phyloP scores from a whole-genome alignment of 1,284 basidiomycete genomes.

The Amylostereum areolatum region DNA sequence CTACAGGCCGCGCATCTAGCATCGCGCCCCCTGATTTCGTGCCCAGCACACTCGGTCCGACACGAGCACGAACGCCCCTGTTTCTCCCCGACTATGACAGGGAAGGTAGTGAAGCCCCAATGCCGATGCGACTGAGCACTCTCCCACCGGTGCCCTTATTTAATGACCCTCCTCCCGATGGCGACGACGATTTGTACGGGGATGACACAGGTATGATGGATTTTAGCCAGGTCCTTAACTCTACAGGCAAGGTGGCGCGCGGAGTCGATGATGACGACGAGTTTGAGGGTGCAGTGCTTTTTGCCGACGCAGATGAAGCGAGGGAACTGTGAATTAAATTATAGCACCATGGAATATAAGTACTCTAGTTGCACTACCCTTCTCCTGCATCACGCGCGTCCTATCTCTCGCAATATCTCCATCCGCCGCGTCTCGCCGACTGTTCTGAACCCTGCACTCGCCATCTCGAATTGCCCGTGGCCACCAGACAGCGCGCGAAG shows the following conservation, averaged over 20 bases:
- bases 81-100: slow-evolving; percentile 62
- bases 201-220: slow-evolving; percentile 51
- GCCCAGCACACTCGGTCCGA: slow-evolving; percentile 12
- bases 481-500: slow-evolving; percentile 79
- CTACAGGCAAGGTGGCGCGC: slow-evolving; percentile 45
- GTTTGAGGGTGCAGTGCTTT: slow-evolving; percentile 64
- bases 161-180: slow-evolving; percentile 25
- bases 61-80: slow-evolving; percentile 41
- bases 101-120: slow-evolving; percentile 33
- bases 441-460: slow-evolving; percentile 64
- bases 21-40: slow-evolving; percentile 28
- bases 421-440: slow-evolving; percentile 53
- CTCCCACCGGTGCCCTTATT: slow-evolving; percentile 41
- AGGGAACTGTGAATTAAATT: slow-evolving; percentile 41
- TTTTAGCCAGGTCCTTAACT: slow-evolving; percentile 67
- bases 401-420: slow-evolving; percentile 73
- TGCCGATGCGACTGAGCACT: slow-evolving; percentile 23
- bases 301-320: slow-evolving; percentile 75
- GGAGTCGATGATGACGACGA: slow-evolving; percentile 69
- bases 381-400: slow-evolving; percentile 43
- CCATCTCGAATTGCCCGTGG: slow-evolving; percentile 77
- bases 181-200: slow-evolving; percentile 29
- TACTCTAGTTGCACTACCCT: neutral
- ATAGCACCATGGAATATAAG: slow-evolving; percentile 2
- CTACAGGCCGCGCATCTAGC: slow-evolving; percentile 25